These are phyloP conservation scores for Quercus ilex DNA, from an alignment of 306 rosid genomes.

Conservation along the genomic window DNA sequence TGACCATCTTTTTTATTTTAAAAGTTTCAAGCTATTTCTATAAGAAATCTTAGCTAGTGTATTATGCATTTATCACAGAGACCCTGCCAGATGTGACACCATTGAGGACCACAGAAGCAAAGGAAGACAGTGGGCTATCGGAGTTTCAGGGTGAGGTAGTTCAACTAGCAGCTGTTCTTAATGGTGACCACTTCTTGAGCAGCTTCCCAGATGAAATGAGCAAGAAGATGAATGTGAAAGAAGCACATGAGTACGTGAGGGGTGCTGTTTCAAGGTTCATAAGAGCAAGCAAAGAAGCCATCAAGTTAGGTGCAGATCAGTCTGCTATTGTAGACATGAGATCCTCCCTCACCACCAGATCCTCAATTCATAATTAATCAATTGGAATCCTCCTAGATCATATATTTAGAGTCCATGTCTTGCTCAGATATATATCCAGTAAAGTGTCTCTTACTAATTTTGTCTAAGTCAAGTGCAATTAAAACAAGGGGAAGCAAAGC, in stretches of 20 bases:
- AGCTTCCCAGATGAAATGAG: conserved; percentile 86
- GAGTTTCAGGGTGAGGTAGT: conserved; percentile 94
- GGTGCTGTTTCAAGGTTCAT: conserved; percentile 93
- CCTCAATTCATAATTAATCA: conserved; percentile 51
- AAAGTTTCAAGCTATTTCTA: too few species aligned
- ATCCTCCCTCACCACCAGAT: conserved; percentile 95
- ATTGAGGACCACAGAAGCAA: conserved; percentile 66
- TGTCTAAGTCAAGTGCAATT: conserved; percentile 9
- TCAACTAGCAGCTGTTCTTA: conserved; percentile 90
- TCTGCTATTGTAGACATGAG: conserved; percentile 99
- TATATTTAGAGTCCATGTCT: conserved; percentile 1
- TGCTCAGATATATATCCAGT: conserved; percentile 12
- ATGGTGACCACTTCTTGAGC: conserved; percentile 90
- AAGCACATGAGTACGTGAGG: conserved; percentile 67
- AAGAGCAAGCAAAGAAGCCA: conserved; percentile 94
- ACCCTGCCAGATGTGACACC: conserved; percentile 82
- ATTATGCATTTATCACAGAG: conserved; percentile 37
- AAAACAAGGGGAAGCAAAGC: conserved; percentile 8
- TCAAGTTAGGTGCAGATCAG: conserved; percentile 78
- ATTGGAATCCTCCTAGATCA: background rate
- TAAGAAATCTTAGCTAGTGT: background rate
- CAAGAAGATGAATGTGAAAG: conserved; percentile 78
- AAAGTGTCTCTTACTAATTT: conserved; percentile 18
- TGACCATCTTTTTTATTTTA: too few species aligned
- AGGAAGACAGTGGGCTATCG: conserved; percentile 56